Evolutionary conservation across 345 rosid species (phyloP).

Genomic region (Ceriops tagal): DNA sequence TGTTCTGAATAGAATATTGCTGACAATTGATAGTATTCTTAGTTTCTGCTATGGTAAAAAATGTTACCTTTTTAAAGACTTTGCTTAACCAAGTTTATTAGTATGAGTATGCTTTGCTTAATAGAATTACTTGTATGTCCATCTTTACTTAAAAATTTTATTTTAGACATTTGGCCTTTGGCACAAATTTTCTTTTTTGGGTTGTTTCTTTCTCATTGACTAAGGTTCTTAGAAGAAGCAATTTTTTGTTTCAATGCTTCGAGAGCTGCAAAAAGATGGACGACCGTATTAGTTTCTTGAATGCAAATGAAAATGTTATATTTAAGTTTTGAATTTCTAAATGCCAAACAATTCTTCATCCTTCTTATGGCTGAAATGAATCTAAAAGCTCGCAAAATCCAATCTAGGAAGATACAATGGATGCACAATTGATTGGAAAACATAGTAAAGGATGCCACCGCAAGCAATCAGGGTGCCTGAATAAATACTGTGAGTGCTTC

Average conservation of each 20-base stretch:
- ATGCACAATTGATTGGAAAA: constrained; percentile 49
- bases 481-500: constrained; percentile 90
- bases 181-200: not conserved
- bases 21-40: not conserved
- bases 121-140: not conserved
- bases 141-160: not conserved
- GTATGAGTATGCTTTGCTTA: not conserved
- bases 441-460: constrained; percentile 89
- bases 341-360: not conserved
- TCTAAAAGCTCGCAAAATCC: constrained; percentile 14
- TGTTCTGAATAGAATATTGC: constrained; percentile 1
- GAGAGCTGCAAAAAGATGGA: constrained; percentile 3
- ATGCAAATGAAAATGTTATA: constrained; percentile 1
- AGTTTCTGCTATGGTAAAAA: not conserved
- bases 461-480: constrained; percentile 87
- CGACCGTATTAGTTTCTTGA: not conserved
- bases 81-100: too few species aligned
- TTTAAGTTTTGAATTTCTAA: not conserved
- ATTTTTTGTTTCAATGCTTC: not conserved
- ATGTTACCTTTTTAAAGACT: not conserved
- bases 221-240: not conserved
- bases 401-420: constrained; percentile 51
- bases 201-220: not conserved
- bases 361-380: not conserved
- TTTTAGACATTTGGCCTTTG: not conserved